A percentile compares a stretch with the other conserved stretches of the same genome.
phyloP scores from a whole-genome alignment of 169 alveolate species.

The Eimeria nieschulzi region DNA sequence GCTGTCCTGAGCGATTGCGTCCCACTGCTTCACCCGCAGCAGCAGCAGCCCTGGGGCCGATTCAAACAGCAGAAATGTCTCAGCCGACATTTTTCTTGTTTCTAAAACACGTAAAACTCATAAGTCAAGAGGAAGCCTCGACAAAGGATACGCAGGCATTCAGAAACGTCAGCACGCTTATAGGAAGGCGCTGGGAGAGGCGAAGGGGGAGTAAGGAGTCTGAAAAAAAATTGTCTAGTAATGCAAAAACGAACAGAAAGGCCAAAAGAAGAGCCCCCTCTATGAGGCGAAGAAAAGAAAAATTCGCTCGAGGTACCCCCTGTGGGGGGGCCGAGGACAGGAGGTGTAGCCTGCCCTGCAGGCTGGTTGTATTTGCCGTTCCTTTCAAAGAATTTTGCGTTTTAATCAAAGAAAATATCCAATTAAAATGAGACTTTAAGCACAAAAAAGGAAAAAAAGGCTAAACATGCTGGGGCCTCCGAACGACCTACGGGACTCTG shows the following conservation, averaged over 20 bases:
- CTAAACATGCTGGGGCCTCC: no score
- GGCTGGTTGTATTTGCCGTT: no score
- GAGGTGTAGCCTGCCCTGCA: no score
- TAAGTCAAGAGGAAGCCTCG: background rate
- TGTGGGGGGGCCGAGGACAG: background rate
- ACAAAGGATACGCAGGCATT: background rate
- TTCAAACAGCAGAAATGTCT: slow-evolving; percentile 74
- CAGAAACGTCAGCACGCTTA: background rate
- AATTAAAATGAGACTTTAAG: no score
- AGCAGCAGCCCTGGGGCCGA: slow-evolving; percentile 79
- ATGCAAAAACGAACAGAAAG: background rate
- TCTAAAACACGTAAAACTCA: background rate
- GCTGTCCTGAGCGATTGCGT: slow-evolving; percentile 67
- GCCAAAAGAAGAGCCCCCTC: background rate
- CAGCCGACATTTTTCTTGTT: slow-evolving; percentile 39
- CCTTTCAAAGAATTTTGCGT: no score
- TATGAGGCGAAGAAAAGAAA: background rate
- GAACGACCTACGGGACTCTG: no score
- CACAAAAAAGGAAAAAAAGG: no score
- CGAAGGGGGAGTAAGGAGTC: background rate
- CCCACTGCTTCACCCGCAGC: slow-evolving; percentile 83
- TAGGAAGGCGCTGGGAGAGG: background rate
- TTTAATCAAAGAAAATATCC: no score
- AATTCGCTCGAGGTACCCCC: background rate
- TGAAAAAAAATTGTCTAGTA: background rate